Base-by-base conservation (phyloP, 2,329 filamentous ascomycete species). In the Fusarium sp. region DNA sequence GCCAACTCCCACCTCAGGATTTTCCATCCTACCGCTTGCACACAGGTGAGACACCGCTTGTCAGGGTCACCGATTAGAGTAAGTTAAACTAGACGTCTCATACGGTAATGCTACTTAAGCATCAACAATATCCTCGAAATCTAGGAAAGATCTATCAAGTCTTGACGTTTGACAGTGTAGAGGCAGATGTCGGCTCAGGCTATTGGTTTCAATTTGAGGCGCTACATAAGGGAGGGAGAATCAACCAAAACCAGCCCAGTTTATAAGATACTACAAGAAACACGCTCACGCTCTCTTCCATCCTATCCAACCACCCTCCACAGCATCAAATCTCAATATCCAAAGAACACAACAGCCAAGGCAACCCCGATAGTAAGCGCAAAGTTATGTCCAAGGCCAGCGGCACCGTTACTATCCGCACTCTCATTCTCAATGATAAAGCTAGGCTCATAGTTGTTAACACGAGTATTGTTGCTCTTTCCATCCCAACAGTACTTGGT, bases 401-500 rank as follows among this genome's bases (percentile, higher is more conserved):
- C 6, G 6, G 47, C 47, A 16, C 18, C 18, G 18, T 29, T 52
- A 29, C 47, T 54, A 31, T 54, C 47, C 4, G 3, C 27, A 20
- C 6, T 54, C 18, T 54, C 27, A 31, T 54, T 54, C 27, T 54
- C 20, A 8, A 67, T 63, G 18, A 67, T 34, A n/a, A 45, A 67
- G 6, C 14, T 22, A 9, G 64, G 64, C 13, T 63, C 37, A 27
- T 67, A 67, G 2, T 37, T 37, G 6, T 50, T 34, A 4, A 67
- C 64, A 2, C 20, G 31, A 2, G 64, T 63, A 24, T 67, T 34
- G 61, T 80, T 76, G 1, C 88, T 92, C 18, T 37, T 57, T 1
- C 95, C 95, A 80, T 97, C 89, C 95, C 95, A 98, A 87, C 95
- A 98, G 84, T 97, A 97, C n/a, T 86, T 81, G 13, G 85, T 74